Evolutionary conservation across 2,329 filamentous ascomycete genomes (phyloP), one percentile per base, ranked within the genome.

Genomic region (Hortaea werneckii): DNA sequence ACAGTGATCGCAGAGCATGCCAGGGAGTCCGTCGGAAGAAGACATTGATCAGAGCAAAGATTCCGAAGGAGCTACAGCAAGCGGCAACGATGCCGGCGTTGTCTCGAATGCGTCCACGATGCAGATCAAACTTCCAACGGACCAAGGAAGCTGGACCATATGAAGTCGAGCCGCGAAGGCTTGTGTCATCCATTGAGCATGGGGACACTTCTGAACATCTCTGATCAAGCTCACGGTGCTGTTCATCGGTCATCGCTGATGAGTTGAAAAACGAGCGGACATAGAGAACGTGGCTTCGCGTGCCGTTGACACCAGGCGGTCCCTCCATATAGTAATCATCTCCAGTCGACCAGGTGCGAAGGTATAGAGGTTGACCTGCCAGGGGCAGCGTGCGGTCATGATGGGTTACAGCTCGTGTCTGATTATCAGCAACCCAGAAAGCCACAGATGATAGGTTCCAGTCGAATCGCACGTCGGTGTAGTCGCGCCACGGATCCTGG

Each of bases 231-330:
- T n/a, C 44, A 12, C 35, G 28, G 35, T 54, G 50, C 13, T 51
- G 35, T 7, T 32, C 26, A 3, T 53, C 45, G 6, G 59, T 68
- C 58, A 63, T 68, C 5, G 59, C 50, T 2, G 68, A 69, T 0
- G 68, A 69, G 50, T 73, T 72, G 61, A 72, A 73, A 47, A 72
- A 73, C 28, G 67, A 56, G 20, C 69, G 62, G 6, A 65, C 63
- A 63, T 65, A 73, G 5, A 58, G 65, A 37, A 72, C 54, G 27
- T 66, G 64, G n/a, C 67, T 67, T 13, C 58, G 52, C 4, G 67
- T 64, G 27, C 51, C 55, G 7, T 57, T 55, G 11, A 35, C 41
- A n/a, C 41, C 42, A 1, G 69, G 69, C n/a, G 70, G 70, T 1
- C 70, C 70, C 47, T 63, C 53, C 58, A 66, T 70, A 1, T 59